These are phyloP conservation scores for Syncephalis plumigaleata DNA, from an alignment of 371 early-diverging fungal genomes.

Conservation along the genomic window DNA sequence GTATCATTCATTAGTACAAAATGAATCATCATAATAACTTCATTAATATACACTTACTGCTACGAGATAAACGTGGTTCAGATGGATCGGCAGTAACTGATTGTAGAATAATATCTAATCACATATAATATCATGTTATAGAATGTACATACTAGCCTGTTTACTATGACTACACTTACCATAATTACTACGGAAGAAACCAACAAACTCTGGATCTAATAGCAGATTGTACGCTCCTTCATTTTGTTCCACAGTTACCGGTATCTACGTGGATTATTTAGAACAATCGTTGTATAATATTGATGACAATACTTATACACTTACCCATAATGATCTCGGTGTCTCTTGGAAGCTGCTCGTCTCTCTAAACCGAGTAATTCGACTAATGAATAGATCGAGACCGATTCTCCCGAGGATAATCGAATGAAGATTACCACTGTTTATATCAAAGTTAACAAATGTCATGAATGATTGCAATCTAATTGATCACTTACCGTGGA, in stretches of 20 bases:
- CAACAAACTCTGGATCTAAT: conserved; percentile 67
- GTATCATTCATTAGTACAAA: no score
- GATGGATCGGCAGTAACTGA: conserved; percentile 7
- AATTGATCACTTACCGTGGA: conserved; percentile 16
- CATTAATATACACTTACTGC: background rate
- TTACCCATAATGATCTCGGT: conserved; percentile 33
- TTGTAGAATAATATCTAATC: conserved; percentile 8
- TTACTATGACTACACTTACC: conserved; percentile 23
- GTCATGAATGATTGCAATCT: background rate
- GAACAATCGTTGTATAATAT: no score
- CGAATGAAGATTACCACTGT: conserved; percentile 51
- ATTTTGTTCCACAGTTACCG: conserved; percentile 10
- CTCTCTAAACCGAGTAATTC: conserved; percentile 69
- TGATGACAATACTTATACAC: background rate
- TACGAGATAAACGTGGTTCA: background rate
- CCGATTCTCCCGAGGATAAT: conserved; percentile 75
- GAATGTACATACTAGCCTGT: background rate
- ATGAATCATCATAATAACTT: no score
- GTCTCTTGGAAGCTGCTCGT: conserved; percentile 59
- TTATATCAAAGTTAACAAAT: conserved; percentile 18
- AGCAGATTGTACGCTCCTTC: conserved; percentile 30
- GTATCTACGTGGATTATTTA: background rate
- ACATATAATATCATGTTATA: background rate
- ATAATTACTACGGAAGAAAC: conserved; percentile 58
- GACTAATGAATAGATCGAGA: conserved; percentile 58